Conservation (phyloP, 169 alveolate species). For the Plasmodium vivax region DNA sequence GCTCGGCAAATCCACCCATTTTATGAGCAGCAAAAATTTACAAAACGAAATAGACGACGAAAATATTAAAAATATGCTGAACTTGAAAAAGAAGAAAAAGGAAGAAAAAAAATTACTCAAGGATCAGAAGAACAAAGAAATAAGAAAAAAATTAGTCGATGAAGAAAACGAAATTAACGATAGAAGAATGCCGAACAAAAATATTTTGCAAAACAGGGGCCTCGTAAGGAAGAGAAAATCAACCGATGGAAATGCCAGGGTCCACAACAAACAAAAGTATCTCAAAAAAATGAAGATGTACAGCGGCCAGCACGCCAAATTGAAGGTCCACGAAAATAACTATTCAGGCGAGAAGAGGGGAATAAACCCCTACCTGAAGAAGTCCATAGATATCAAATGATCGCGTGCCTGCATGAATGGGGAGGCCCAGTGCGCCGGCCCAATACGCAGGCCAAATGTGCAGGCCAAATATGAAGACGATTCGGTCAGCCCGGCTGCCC, state of each 20-base stretch:
- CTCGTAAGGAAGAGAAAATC: slow-evolving; percentile 92
- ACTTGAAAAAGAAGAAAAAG: slow-evolving; percentile 73
- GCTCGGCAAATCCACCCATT: slow-evolving; percentile 38
- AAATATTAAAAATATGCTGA: slow-evolving; percentile 72
- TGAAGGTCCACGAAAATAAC: slow-evolving; percentile 79
- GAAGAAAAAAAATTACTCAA: slow-evolving; percentile 25
- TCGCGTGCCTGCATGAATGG: neutral
- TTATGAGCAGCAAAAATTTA: neutral
- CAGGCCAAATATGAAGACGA: neutral
- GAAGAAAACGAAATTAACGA: slow-evolving; percentile 77
- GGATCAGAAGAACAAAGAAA: slow-evolving; percentile 64
- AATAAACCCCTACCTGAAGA: slow-evolving; percentile 85
- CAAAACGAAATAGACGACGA: slow-evolving; percentile 60
- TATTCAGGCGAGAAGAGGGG: slow-evolving; percentile 90
- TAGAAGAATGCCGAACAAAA: slow-evolving; percentile 77
- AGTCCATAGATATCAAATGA: slow-evolving; percentile 79
- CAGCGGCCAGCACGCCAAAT: slow-evolving; percentile 79
- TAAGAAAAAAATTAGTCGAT: slow-evolving; percentile 74
- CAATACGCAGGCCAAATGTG: no score
- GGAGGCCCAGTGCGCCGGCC: neutral
- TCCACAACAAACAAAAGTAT: slow-evolving; percentile 90
- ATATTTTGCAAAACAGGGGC: slow-evolving; percentile 92
- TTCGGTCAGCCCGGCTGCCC: neutral
- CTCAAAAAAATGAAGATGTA: slow-evolving; percentile 87
- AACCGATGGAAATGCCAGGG: slow-evolving; percentile 95